A percentile compares a stretch with the other conserved stretches of the same genome.
Evolutionary conservation across 495 filamentous ascomycete genomes (phyloP).

Genomic region (Recurvomyces mirabilis): DNA sequence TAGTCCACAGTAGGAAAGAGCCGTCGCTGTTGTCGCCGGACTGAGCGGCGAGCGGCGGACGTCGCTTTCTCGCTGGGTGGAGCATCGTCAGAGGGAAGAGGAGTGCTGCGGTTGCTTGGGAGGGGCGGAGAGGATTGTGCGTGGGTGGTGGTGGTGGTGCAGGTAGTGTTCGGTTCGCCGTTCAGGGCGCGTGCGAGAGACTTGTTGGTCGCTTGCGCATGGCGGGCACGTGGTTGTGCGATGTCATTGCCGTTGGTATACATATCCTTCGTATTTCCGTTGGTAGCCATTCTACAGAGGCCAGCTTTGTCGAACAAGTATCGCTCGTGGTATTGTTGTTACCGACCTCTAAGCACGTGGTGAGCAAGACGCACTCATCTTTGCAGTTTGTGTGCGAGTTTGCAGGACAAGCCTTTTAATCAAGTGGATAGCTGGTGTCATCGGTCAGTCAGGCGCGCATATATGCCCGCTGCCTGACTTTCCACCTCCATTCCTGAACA

Average conservation of each 20-base stretch:
- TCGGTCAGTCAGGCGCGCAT: too few relatives aligned
- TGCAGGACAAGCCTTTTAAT: too few relatives aligned
- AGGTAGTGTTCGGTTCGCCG: background rate
- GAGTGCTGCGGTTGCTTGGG: conserved; percentile 46
- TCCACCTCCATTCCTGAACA: too few relatives aligned
- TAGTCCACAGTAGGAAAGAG: conserved; percentile 95
- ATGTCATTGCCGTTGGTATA: conserved; percentile 3
- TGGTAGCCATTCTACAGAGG: too few relatives aligned
- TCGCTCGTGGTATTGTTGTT: too few relatives aligned
- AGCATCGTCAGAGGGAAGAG: conserved; percentile 79
- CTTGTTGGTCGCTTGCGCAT: background rate
- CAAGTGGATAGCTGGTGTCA: too few relatives aligned
- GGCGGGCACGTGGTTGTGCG: conserved; percentile 7
- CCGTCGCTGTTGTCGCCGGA: conserved; percentile 69
- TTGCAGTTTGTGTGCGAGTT: too few relatives aligned
- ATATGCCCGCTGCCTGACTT: too few relatives aligned
- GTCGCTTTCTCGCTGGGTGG: conserved; percentile 80
- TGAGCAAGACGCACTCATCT: too few relatives aligned
- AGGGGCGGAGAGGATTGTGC: background rate
- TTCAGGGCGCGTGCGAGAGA: background rate
- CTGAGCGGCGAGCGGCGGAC: conserved; percentile 71
- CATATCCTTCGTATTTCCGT: too few relatives aligned
- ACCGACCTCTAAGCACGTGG: too few relatives aligned
- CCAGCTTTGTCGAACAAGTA: too few relatives aligned
- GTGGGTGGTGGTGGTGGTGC: background rate